Conservation (phyloP, 371 early-diverging fungal species). For the Apophysomyces ossiformis region DNA sequence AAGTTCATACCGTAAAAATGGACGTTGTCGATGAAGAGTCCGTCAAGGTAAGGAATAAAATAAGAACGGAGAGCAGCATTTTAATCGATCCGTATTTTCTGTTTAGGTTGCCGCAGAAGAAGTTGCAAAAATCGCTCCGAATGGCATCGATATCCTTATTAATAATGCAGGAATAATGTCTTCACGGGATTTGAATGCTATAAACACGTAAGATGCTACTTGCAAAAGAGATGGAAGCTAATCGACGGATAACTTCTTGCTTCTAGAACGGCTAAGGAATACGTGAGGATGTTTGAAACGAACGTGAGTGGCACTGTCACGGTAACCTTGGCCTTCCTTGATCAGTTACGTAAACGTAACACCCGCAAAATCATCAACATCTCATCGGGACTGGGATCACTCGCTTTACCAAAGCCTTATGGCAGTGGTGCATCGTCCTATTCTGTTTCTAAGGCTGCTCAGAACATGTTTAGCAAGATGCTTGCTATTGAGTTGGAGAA, state of each 20-base stretch:
- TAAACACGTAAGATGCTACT: background rate
- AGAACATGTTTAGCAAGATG: conserved; percentile 32
- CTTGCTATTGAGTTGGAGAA: conserved; percentile 19
- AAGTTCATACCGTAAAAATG: conserved; percentile 29
- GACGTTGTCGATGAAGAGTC: conserved; percentile 31
- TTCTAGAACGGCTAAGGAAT: background rate
- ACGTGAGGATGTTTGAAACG: conserved; percentile 13
- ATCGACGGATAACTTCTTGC: background rate
- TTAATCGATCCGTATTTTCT: background rate
- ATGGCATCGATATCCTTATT: conserved; percentile 30
- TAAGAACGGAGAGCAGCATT: background rate
- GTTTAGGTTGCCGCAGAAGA: conserved; percentile 25
- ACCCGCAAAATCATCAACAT: conserved; percentile 18
- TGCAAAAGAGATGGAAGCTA: background rate
- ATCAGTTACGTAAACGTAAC: conserved; percentile 4
- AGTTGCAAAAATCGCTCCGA: conserved; percentile 22
- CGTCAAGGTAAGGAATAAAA: conserved; percentile 28
- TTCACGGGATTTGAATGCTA: background rate
- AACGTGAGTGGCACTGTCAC: conserved; percentile 14
- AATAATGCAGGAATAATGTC: conserved; percentile 24
- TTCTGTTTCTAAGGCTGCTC: conserved; percentile 37
- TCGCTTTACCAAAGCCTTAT: background rate
- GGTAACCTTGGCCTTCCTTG: conserved; percentile 5
- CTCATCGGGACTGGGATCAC: conserved; percentile 17
- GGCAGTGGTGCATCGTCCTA: conserved; percentile 19